Evolutionary conservation across 352 stramenopile species (phyloP), one percentile per base, ranked within the genome.

Genomic region (Globisporangium cylindrosporum): DNA sequence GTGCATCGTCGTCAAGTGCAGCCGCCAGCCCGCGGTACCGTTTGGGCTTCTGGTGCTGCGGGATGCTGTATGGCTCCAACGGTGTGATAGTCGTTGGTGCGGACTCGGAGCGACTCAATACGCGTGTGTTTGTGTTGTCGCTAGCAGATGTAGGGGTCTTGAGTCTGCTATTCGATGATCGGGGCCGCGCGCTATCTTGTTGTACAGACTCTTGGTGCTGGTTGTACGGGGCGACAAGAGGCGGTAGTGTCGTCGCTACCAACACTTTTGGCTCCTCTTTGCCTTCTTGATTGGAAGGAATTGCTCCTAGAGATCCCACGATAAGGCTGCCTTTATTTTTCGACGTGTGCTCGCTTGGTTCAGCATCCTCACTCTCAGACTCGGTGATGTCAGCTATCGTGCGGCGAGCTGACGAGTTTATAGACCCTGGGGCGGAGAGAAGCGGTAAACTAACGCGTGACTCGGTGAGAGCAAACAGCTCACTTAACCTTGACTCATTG

Each of bases 21-120:
- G 59, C 72, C 49, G 73, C 69, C 4, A 91, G 60, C 7, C 81
- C 81, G 32, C 81, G 76, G 3, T 78, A 77, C 32, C 70, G 72
- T 24, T 85, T 89, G n/a, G 69, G 59, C 22, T 73, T 72, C 20
- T 74, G 59, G 60, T 55, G 62, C 51, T 66, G 58, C 12, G 61
- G 15, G 25, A 62, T 67, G 15, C 9, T 24, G 43, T 49, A 48
- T 12, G 51, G 49, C 22, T 62, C 55, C n/a, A 55, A 12, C 41
- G 68, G 62, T 36, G 74, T 62, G 10, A 87, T 67, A 1, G 72
- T 76, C 15, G 69, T 55, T 46, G 81, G 76, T 3, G 82, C 81
- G 1, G 82, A 89, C 32, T 91, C 81, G 8, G 82, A 89, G 24
- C 78, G 79, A 10, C 32, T 61, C 14, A 78, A 34, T 4, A 20